A percentile compares a stretch with the other conserved stretches of the same genome.
phyloP scores from a whole-genome alignment of 2,329 filamentous ascomycete species.

The Trichophyton simii region DNA sequence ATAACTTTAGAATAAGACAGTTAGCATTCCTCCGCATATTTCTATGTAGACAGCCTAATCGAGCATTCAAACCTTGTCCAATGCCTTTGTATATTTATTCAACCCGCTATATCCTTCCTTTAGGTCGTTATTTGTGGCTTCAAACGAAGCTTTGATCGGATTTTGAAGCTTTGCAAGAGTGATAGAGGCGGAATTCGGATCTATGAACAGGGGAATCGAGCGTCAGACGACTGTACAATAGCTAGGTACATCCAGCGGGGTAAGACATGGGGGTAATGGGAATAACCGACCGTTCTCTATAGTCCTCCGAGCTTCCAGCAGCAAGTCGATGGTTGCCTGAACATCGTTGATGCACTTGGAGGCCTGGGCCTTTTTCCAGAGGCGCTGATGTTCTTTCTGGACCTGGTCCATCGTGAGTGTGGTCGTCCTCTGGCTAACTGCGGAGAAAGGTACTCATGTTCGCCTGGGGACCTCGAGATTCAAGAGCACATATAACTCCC shows the following conservation, averaged over 20 bases:
- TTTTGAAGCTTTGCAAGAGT: constrained; percentile 76
- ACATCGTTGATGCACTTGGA: constrained; percentile 63
- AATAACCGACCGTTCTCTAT: constrained; percentile 51
- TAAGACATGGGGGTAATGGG: background rate
- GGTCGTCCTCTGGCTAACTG: background rate
- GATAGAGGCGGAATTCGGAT: constrained; percentile 57
- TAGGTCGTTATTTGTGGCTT: constrained; percentile 65
- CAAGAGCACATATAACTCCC: background rate
- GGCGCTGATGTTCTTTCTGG: constrained; percentile 60
- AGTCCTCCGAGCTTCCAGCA: constrained; percentile 59
- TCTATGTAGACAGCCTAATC: background rate
- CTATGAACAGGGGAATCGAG: constrained; percentile 28
- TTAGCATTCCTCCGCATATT: background rate
- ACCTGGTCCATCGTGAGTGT: constrained; percentile 46
- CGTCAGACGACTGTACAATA: background rate
- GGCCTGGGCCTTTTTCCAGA: constrained; percentile 57
- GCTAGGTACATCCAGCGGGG: background rate
- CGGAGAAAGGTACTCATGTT: background rate
- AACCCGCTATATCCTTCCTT: constrained; percentile 74
- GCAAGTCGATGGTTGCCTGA: constrained; percentile 66
- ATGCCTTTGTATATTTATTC: constrained; percentile 68
- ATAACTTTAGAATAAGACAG: constrained; percentile 37
- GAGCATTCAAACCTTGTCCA: constrained; percentile 55
- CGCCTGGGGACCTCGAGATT: background rate
- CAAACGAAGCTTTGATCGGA: constrained; percentile 68